phyloP scores from a whole-genome alignment of 345 rosid species.

The Ceriops zippeliana region DNA sequence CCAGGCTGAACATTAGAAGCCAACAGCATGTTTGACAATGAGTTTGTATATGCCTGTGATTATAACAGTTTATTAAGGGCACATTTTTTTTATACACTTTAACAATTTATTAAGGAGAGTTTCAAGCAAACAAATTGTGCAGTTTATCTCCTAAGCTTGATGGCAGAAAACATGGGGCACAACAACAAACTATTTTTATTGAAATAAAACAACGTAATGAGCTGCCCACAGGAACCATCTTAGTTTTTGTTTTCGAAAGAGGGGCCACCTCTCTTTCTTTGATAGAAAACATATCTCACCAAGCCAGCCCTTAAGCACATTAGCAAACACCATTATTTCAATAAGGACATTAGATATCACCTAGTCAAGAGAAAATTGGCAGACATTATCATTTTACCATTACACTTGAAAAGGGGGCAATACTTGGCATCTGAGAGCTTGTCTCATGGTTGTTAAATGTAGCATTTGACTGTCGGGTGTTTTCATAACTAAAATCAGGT shows the following conservation, averaged over 20 bases:
- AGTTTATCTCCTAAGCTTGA: neutral
- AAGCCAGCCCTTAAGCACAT: neutral
- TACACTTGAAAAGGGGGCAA: conserved; percentile 59
- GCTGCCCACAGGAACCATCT: neutral
- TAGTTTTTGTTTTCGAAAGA: neutral
- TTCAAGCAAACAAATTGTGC: neutral
- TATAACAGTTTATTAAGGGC: neutral
- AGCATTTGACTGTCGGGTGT: conserved; percentile 52
- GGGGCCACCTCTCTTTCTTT: neutral
- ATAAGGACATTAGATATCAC: conserved; percentile 2
- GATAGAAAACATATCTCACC: neutral
- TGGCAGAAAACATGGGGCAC: no score
- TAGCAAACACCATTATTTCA: neutral
- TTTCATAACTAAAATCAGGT: conserved; percentile 64
- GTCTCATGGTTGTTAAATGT: conserved; percentile 56
- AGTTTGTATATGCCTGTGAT: conserved; percentile 64
- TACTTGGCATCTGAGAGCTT: conserved; percentile 65
- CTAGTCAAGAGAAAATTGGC: neutral
- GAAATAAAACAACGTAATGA: no score
- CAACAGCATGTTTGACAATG: conserved; percentile 67
- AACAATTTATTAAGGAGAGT: neutral
- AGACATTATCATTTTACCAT: conserved; percentile 50
- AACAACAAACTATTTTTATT: no score
- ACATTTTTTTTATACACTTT: no score
- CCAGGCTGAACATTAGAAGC: conserved; percentile 64